Evolutionary conservation across 2,329 filamentous ascomycete species (phyloP).

Genomic region (Cryphonectria radicalis): DNA sequence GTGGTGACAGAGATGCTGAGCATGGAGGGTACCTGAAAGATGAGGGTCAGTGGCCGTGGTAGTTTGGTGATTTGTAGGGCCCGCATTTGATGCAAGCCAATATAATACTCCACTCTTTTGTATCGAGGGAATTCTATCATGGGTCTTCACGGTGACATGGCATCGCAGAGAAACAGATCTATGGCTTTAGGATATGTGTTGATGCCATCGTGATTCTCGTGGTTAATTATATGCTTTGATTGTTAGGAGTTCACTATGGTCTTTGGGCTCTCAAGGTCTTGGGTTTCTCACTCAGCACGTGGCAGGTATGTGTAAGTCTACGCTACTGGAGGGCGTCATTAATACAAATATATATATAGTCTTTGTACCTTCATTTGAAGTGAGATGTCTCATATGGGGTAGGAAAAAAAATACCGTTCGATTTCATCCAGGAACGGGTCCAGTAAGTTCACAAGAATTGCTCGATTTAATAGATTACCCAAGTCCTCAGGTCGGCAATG

Average conservation of each 20-base stretch:
- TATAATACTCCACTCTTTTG: not conserved
- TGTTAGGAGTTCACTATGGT: not conserved
- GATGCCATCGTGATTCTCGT: not conserved
- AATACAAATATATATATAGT: no score
- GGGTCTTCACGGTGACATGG: not conserved
- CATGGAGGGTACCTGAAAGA: constrained; percentile 2
- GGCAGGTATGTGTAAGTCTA: no score
- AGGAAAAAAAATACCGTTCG: no score
- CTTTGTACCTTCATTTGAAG: no score
- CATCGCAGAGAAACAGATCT: not conserved
- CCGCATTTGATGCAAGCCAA: not conserved
- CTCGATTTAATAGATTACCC: no score
- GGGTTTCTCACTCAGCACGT: no score
- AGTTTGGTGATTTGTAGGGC: not conserved
- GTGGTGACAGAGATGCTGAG: constrained; percentile 13
- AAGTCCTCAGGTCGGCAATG: no score
- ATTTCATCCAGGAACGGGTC: no score
- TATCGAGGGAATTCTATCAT: not conserved
- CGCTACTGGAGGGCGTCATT: no score
- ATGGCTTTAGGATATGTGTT: not conserved
- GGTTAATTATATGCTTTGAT: not conserved
- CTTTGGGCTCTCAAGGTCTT: no score
- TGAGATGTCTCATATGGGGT: no score
- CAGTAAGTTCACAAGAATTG: no score
- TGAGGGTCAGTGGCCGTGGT: constrained; percentile 4